A percentile compares a stretch with the other conserved stretches of the same genome.
These are phyloP conservation scores for Microthyrium microscopicum DNA, from an alignment of 2,329 filamentous ascomycete species.

Conservation along the genomic window DNA sequence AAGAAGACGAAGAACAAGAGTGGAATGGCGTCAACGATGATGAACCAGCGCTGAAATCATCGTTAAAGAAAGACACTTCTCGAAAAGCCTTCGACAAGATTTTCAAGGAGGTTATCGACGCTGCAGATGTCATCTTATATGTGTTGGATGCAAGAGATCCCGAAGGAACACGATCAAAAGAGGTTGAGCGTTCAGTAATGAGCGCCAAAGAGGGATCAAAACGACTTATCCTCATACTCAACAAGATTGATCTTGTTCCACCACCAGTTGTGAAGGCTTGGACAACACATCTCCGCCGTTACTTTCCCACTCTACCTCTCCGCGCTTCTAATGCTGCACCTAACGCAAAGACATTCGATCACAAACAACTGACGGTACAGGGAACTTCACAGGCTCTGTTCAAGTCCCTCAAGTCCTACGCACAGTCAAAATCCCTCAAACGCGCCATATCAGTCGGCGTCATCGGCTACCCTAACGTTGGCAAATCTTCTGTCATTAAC, in stretches of 20 bases:
- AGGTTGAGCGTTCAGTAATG: constrained; percentile 83
- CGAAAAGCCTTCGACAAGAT: constrained; percentile 86
- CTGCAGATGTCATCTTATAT: constrained; percentile 81
- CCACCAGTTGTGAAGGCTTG: constrained; percentile 67
- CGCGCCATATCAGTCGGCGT: constrained; percentile 81
- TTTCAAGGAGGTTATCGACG: constrained; percentile 82
- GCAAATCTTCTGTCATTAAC: constrained; percentile 94
- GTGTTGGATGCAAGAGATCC: constrained; percentile 86
- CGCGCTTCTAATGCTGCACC: constrained; percentile 67
- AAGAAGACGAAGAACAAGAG: constrained; percentile 39
- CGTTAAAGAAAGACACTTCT: constrained; percentile 41
- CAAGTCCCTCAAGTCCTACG: constrained; percentile 78
- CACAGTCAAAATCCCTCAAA: constrained; percentile 69
- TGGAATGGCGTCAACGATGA: constrained; percentile 31
- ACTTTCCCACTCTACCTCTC: constrained; percentile 80
- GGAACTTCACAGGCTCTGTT: constrained; percentile 74
- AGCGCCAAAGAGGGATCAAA: constrained; percentile 71
- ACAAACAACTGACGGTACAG: constrained; percentile 74
- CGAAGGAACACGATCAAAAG: constrained; percentile 74
- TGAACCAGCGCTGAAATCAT: constrained; percentile 24
- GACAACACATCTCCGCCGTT: constrained; percentile 70
- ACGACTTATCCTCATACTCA: constrained; percentile 76
- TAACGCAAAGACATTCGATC: constrained; percentile 82
- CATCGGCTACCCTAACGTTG: constrained; percentile 90
- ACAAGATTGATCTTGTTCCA: constrained; percentile 90